These are phyloP conservation scores for Neonectria faginata DNA, from an alignment of 2,329 filamentous ascomycete genomes.

Conservation along the genomic window DNA sequence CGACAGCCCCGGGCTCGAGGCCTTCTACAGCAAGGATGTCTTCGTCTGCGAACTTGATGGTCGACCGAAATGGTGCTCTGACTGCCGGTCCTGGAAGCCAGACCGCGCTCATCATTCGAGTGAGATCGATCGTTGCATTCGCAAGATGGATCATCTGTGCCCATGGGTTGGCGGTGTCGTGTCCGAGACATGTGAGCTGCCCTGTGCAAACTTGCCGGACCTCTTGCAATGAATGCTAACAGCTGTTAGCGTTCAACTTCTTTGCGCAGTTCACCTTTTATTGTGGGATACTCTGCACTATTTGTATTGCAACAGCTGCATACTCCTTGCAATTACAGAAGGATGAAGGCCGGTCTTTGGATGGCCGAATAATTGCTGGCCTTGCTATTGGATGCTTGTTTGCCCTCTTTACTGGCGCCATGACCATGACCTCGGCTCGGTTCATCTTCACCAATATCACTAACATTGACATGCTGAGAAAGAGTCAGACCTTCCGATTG, in stretches of 20 bases:
- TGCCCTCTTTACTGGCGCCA: conserved; percentile 81
- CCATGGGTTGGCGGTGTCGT: conserved; percentile 97
- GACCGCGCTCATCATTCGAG: conserved; percentile 90
- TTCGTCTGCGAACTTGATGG: conserved; percentile 89
- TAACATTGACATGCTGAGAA: conserved; percentile 82
- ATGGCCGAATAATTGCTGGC: conserved; percentile 74
- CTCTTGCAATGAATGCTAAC: conserved; percentile 7
- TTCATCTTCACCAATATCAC: conserved; percentile 81
- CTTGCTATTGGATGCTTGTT: conserved; percentile 79
- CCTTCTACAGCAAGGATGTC: conserved; percentile 84
- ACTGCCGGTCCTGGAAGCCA: conserved; percentile 87
- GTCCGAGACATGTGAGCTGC: conserved; percentile 75
- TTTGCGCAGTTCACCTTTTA: conserved; percentile 90
- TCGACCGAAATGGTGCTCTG: conserved; percentile 85
- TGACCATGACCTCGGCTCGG: conserved; percentile 78
- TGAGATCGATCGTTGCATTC: conserved; percentile 82
- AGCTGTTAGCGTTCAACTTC: conserved; percentile 79
- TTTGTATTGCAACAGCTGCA: conserved; percentile 72
- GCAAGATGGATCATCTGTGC: conserved; percentile 96
- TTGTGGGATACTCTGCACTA: conserved; percentile 73
- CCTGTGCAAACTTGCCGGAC: background rate
- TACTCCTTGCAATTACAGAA: conserved; percentile 71
- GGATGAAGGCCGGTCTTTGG: conserved; percentile 53
- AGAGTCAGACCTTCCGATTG: conserved; percentile 74
- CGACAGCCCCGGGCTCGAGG: conserved; percentile 76